phyloP scores from a whole-genome alignment of 1,284 basidiomycete species.

The Microbotryum violaceum region DNA sequence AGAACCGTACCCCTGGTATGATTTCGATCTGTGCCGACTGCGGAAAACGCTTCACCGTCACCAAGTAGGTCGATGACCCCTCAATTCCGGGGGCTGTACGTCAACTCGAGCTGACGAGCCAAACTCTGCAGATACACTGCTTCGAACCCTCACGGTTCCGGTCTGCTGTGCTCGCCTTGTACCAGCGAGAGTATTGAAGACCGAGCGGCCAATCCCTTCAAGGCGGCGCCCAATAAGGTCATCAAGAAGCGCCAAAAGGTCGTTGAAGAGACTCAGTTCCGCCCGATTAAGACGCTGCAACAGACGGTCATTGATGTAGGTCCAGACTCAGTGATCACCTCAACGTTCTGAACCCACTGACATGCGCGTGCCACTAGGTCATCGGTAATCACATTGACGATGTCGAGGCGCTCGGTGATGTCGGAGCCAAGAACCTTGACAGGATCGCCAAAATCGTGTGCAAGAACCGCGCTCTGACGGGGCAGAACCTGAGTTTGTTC shows the following conservation, averaged over 20 bases:
- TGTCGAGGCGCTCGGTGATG: slow-evolving; percentile 80
- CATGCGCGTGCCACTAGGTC: slow-evolving; percentile 50
- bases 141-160: slow-evolving; percentile 25
- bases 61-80: slow-evolving; percentile 49
- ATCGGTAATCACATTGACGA: slow-evolving; percentile 80
- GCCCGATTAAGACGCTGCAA: slow-evolving; percentile 25
- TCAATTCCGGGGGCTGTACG: background rate
- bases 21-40: slow-evolving; percentile 78
- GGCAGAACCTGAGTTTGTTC: slow-evolving; percentile 72
- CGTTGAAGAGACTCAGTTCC: slow-evolving; percentile 16
- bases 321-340: background rate
- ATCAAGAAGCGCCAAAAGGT: slow-evolving; percentile 24
- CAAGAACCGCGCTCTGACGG: slow-evolving; percentile 71
- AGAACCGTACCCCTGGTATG: slow-evolving; percentile 52
- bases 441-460: slow-evolving; percentile 76
- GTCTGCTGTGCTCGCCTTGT: slow-evolving; percentile 33
- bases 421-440: slow-evolving; percentile 70
- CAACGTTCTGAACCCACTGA: background rate
- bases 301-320: slow-evolving; percentile 26
- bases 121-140: slow-evolving; percentile 24
- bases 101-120: background rate
- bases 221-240: slow-evolving; percentile 6
- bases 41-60: slow-evolving; percentile 73
- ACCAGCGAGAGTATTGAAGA: slow-evolving; percentile 31
- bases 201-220: slow-evolving; percentile 7